Evolutionary conservation across 2,329 filamentous ascomycete species (phyloP), one percentile per base, ranked within the genome.

Genomic region (Magnaporthiopsis poae): DNA sequence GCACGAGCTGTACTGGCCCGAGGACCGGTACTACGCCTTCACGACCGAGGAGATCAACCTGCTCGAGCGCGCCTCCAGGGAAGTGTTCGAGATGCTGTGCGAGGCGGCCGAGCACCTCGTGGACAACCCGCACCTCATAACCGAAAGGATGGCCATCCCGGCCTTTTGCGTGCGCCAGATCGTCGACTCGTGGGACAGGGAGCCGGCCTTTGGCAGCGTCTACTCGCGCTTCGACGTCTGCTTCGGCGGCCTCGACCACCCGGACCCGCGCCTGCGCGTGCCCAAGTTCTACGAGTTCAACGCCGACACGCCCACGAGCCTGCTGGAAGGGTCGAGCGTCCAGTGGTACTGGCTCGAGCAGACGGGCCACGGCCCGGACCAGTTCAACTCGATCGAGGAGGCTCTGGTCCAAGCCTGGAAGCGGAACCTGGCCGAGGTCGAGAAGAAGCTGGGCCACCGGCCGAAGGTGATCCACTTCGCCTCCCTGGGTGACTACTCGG

Each of bases 271-370:
- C 0, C 62, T 63, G 1, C 62, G 62, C n/a, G 62, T 63, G 36
- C 62, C 62, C 35, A 36, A 46, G 15, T 63, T 63, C 25, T 63
- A 63, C 36, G 62, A 63, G 36, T 39, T 46, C 11, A 63, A 63
- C 36, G 62, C 62, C 31, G 62, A 63, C n/a, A 63, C 62, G 36
- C 62, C 62, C 5, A 39, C 36, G 15, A 27, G 33, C 5, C 62
- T 63, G 3, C 46, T 63, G 21, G 62, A 63, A 25, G 25, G 31
- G 11, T 12, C 33, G 33, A 11, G 31, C 9, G 29, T 63, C 15
- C 62, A 63, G 36, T 63, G 33, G 62, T 46, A 46, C 62, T 63
- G 62, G 62, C 62, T 63, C n/a, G 33, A 46, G n/a, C 62, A 63
- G 62, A 63, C 62, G 33, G 62, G 62, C 36, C 62, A 39, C 62